A percentile compares a stretch with the other conserved stretches of the same genome.
Conservation (phyloP, 495 filamentous ascomycete species). For the Daldinia bambusicola region DNA sequence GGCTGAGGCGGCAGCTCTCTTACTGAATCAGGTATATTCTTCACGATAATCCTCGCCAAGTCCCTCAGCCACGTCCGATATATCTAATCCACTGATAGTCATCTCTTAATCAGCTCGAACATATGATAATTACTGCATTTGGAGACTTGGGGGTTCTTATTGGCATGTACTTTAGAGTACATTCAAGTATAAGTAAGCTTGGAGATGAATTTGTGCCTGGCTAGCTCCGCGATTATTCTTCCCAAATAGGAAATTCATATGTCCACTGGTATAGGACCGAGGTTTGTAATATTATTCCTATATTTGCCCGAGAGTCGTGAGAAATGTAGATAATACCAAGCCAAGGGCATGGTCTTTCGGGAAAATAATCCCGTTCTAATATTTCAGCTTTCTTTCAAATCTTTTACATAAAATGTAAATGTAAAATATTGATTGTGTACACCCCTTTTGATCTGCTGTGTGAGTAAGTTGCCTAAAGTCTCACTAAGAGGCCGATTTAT, state of each 20-base stretch:
- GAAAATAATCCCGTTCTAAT: too few species aligned
- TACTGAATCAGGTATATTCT: conserved; percentile 30
- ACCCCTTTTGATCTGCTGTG: too few species aligned
- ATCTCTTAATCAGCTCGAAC: background rate
- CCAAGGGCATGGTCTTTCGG: too few species aligned
- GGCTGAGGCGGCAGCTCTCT: conserved; percentile 34
- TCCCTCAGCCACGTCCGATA: conserved; percentile 28
- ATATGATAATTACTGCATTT: background rate
- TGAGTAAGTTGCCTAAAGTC: too few species aligned
- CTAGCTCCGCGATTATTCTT: background rate
- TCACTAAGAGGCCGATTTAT: too few species aligned
- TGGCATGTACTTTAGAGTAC: background rate
- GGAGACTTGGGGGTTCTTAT: background rate
- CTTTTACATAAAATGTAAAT: too few species aligned
- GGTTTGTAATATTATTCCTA: too few species aligned
- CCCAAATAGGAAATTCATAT: background rate
- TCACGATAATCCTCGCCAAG: conserved; percentile 28
- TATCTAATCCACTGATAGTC: conserved; percentile 9
- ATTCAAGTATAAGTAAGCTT: background rate
- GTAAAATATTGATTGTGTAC: too few species aligned
- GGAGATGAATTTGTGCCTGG: background rate
- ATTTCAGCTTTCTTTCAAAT: too few species aligned
- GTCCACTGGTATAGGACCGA: too few species aligned
- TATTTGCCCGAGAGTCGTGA: too few species aligned
- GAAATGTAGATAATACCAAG: too few species aligned